phyloP scores from a whole-genome alignment of 2,329 filamentous ascomycete genomes.

The Endocalyx cinctus region DNA sequence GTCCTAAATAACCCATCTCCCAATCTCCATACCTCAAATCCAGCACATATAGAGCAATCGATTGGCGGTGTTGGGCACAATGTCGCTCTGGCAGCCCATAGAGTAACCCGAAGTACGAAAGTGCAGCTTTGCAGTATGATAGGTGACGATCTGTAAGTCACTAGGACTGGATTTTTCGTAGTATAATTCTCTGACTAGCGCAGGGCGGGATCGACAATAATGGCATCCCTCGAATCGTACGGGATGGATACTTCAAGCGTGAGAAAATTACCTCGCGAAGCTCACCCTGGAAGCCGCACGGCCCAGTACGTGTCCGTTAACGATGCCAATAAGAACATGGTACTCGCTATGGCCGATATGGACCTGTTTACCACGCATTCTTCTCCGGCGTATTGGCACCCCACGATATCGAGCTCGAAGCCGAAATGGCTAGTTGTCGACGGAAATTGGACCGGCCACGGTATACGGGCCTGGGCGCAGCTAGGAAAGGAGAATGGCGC shows the following conservation, averaged over 20 bases:
- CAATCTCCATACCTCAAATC: constrained; percentile 76
- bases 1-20: constrained; percentile 32
- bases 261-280: constrained; percentile 45
- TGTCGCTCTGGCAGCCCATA: constrained; percentile 77
- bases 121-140: constrained; percentile 77
- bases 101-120: constrained; percentile 52
- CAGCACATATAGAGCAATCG: constrained; percentile 72
- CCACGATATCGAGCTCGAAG: constrained; percentile 48
- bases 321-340: constrained; percentile 73
- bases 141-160: constrained; percentile 66
- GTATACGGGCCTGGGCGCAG: constrained; percentile 65
- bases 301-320: constrained; percentile 93
- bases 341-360: constrained; percentile 97
- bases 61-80: constrained; percentile 92
- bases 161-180: background rate
- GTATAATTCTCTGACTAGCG: constrained; percentile 6
- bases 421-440: constrained; percentile 82
- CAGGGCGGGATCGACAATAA: constrained; percentile 68
- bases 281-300: constrained; percentile 57
- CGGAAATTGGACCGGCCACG: constrained; percentile 71
- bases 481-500: constrained; percentile 52
- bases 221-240: constrained; percentile 58
- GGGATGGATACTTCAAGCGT: constrained; percentile 64
- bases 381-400: constrained; percentile 54
- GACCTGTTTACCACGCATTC: constrained; percentile 63